Evolutionary conservation across 352 stramenopile species (phyloP).

Genomic region (Nothophytophthora sp.): DNA sequence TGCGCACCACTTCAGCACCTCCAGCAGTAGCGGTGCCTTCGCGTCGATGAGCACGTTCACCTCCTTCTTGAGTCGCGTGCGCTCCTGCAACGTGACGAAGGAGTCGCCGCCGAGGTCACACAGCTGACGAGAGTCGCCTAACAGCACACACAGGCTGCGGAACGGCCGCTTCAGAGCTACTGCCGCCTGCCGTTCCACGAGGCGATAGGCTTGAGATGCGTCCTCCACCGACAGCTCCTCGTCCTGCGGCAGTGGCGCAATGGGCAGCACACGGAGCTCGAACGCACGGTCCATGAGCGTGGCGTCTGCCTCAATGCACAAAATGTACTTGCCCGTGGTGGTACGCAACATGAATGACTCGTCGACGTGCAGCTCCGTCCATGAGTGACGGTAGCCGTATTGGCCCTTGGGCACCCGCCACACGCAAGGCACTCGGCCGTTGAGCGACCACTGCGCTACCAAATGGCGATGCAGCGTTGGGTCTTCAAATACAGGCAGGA

Average conservation of each 20-base stretch:
- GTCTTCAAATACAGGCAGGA: constrained; percentile 62
- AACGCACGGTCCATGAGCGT: constrained; percentile 54
- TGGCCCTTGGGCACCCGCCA: constrained; percentile 51
- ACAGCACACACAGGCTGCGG: constrained; percentile 54
- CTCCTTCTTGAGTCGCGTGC: constrained; percentile 57
- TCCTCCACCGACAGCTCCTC: constrained; percentile 63
- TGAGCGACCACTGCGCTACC: constrained; percentile 50
- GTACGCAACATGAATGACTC: constrained; percentile 56
- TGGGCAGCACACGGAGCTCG: constrained; percentile 32
- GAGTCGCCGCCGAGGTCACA: constrained; percentile 52
- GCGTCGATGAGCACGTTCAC: constrained; percentile 72
- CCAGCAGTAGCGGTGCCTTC: constrained; percentile 53
- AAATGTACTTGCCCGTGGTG: constrained; percentile 62
- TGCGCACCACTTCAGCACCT: constrained; percentile 56
- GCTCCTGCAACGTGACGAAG: constrained; percentile 50
- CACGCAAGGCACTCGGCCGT: constrained; percentile 55
- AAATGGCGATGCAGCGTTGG: constrained; percentile 47
- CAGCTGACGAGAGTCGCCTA: constrained; percentile 53
- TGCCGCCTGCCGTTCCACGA: constrained; percentile 52
- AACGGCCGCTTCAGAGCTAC: constrained; percentile 49
- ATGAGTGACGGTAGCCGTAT: constrained; percentile 70
- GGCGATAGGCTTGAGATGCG: constrained; percentile 57
- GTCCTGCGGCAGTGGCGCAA: constrained; percentile 15
- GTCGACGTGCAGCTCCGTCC: constrained; percentile 45
- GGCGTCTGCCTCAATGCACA: constrained; percentile 67